Evolutionary conservation across 106 monocot genomes (phyloP).

Genomic region (Iris macrosiphon): DNA sequence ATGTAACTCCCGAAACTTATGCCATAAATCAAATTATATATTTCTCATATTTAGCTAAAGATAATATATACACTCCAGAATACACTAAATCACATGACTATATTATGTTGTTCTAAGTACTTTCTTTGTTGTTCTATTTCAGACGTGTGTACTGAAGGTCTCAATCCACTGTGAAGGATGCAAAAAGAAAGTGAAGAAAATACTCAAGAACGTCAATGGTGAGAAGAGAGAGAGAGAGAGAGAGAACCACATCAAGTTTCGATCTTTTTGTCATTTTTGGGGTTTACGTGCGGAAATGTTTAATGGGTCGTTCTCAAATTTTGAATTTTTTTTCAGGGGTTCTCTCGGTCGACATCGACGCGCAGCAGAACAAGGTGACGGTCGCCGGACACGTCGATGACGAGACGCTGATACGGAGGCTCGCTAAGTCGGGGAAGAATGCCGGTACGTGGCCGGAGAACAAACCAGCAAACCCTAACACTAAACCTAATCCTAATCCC

Average conservation of each 20-base stretch:
- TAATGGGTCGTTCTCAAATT: not conserved
- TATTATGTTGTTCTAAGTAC: not conserved
- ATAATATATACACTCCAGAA: no score
- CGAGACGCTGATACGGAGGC: constrained; percentile 47
- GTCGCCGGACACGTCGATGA: constrained; percentile 42
- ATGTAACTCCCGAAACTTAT: no score
- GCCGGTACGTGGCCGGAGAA: constrained; percentile 56
- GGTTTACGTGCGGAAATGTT: not conserved
- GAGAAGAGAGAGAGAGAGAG: no score
- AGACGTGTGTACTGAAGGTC: constrained; percentile 19
- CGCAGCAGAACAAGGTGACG: constrained; percentile 49
- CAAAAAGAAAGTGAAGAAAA: constrained; percentile 20
- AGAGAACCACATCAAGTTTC: no score
- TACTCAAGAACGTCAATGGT: constrained; percentile 10
- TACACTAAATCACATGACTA: no score
- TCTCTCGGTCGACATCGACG: constrained; percentile 25
- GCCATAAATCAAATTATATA: no score
- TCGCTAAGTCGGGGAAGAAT: constrained; percentile 55
- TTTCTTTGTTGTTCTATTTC: not conserved
- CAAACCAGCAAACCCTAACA: no score
- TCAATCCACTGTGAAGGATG: constrained; percentile 25
- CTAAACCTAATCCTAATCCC: no score
- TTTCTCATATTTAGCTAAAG: no score
- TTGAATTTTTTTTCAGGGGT: constrained; percentile 30
- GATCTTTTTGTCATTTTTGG: constrained; percentile 1